Evolutionary conservation across 2,329 filamentous ascomycete genomes (phyloP), one percentile per base, ranked within the genome.

Genomic region (Teratosphaeria viscida): DNA sequence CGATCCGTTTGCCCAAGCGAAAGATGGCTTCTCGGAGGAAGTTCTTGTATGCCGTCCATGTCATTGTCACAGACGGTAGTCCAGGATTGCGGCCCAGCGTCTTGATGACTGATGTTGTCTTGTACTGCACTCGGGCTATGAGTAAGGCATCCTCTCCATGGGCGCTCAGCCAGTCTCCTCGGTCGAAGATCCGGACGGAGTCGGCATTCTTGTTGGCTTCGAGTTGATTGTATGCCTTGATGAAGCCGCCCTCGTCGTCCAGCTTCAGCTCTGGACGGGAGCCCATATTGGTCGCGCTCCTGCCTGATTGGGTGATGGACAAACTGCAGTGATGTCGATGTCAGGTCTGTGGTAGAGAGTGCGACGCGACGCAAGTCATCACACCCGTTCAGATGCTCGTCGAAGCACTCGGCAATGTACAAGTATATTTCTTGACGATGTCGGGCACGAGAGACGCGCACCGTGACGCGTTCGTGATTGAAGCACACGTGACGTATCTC

Each of bases 171-270:
- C 87, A 99, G 72, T 99, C 94, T 39, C 89, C 88, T 64, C 94
- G 85, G 70, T 97, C 92, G 71, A 97, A 97, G 61, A 99, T 87
- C 58, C 94, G 87, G 58, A 99, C 82, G 0, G 90, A 92, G 59
- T 90, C 89, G 58, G 89, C 87, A 47, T 85, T 82, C 66, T 85
- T 84, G 57, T 85, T 84, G 14, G 79, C 69, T 5, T 90, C 85
- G 2, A 99, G 81, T n/a, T 86, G 87, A 68, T 92, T 92, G 80
- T 95, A 99, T 78, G 91, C 95, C 67, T 87, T 90, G 77, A 97
- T 96, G 80, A 99, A 99, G 66, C 92, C 91, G 71, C 87, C 86
- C 79, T 99, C 94, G 72, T 99, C 94, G 70, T 99, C 95, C 72
- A 97, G 90, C 71, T 82, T 82, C 63, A 84, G 75, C 66, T 84